Conservation (phyloP, 2,329 filamentous ascomycete species). For the Pseudocercospora fuligena region DNA sequence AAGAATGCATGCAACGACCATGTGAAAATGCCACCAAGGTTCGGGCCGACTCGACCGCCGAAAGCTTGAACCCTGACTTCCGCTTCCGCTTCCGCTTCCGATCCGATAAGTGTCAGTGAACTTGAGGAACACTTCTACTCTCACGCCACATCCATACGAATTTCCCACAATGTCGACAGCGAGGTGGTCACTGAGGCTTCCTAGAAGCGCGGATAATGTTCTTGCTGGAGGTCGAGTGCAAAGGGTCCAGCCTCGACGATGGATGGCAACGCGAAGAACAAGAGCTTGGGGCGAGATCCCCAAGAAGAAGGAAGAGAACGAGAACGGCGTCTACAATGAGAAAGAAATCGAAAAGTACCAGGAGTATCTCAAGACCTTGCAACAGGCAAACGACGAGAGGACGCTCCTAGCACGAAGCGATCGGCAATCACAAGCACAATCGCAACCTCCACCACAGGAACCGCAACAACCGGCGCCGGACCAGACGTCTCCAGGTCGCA, state of each 20-base stretch:
- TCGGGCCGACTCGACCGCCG: slow-evolving; percentile 2
- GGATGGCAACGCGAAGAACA: background rate
- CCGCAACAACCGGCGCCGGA: slow-evolving; percentile 25
- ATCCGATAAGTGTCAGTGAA: background rate
- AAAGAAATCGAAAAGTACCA: slow-evolving; percentile 16
- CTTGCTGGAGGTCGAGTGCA: background rate
- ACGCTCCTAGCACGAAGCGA: slow-evolving; percentile 1
- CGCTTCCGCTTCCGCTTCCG: no score
- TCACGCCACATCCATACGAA: background rate
- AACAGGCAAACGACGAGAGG: slow-evolving; percentile 4
- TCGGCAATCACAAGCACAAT: slow-evolving; percentile 1
- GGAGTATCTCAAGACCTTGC: background rate
- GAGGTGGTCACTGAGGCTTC: slow-evolving; percentile 21
- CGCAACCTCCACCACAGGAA: slow-evolving; percentile 8
- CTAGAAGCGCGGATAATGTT: slow-evolving; percentile 14
- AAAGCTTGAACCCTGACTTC: slow-evolving; percentile 2
- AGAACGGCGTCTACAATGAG: slow-evolving; percentile 28
- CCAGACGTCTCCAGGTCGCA: slow-evolving; percentile 36
- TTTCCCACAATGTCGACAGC: slow-evolving; percentile 20
- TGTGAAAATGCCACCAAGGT: slow-evolving; percentile 9
- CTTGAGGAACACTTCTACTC: background rate
- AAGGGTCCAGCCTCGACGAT: slow-evolving; percentile 7
- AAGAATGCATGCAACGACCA: background rate
- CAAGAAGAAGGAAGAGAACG: slow-evolving; percentile 13
- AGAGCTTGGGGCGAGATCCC: slow-evolving; percentile 8